Conservation (phyloP, 1,284 basidiomycete species). For the Tausonia pullulans region DNA sequence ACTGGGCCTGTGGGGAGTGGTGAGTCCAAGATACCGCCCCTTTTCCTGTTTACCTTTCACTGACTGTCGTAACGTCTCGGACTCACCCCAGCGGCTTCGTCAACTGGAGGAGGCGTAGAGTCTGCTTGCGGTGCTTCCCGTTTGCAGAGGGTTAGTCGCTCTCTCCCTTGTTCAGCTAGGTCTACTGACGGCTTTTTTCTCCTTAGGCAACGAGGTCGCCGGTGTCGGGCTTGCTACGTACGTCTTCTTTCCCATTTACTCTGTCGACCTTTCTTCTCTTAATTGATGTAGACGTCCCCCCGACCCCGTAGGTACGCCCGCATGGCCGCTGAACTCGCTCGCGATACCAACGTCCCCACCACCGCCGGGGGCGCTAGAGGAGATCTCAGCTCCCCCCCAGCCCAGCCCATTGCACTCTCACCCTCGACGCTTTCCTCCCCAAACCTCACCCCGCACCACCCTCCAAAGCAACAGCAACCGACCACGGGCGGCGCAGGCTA, state of each 20-base stretch:
- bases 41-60: not conserved
- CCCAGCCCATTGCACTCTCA: not conserved
- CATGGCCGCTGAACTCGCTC: not conserved
- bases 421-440: not conserved
- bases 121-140: slow-evolving; percentile 29
- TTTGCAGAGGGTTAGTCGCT: slow-evolving; percentile 10
- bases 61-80: not conserved
- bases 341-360: not conserved
- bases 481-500: no score
- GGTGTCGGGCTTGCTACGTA: not conserved
- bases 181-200: not conserved
- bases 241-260: not conserved
- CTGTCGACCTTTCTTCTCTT: not conserved
- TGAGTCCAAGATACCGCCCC: slow-evolving; percentile 23
- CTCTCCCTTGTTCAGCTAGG: not conserved
- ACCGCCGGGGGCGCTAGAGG: not conserved
- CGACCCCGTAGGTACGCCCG: not conserved
- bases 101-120: slow-evolving; percentile 28
- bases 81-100: not conserved
- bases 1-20: slow-evolving; percentile 30
- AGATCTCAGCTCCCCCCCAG: no score
- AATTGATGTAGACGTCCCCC: not conserved
- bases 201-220: not conserved
- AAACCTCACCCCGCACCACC: not conserved
- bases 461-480: not conserved